Evolutionary conservation across 2,329 filamentous ascomycete genomes (phyloP).

Genomic region (Epichloe uncinata): DNA sequence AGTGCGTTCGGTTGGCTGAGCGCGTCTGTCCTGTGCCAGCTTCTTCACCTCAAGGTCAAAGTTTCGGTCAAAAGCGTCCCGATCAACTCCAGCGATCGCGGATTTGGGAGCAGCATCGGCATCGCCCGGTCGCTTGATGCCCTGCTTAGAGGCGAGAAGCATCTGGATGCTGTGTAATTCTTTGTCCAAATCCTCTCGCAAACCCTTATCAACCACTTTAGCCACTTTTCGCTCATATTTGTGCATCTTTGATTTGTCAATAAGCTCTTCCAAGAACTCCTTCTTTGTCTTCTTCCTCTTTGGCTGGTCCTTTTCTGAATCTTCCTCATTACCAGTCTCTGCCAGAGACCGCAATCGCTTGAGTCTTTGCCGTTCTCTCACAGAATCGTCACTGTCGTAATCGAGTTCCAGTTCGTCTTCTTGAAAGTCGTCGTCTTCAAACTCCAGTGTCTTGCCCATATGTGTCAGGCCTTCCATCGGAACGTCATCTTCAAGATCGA

Average conservation of each 20-base stretch:
- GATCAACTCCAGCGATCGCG: conserved; percentile 41
- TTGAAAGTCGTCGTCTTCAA: conserved; percentile 64
- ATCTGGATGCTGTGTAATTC: conserved; percentile 64
- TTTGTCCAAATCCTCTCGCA: conserved; percentile 73
- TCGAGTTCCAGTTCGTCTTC: conserved; percentile 56
- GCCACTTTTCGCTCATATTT: conserved; percentile 87
- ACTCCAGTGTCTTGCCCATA: conserved; percentile 58
- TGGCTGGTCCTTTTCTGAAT: conserved; percentile 41
- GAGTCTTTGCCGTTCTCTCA: conserved; percentile 38
- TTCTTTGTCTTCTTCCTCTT: conserved; percentile 89
- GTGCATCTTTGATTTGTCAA: conserved; percentile 90
- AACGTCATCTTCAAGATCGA: conserved; percentile 70
- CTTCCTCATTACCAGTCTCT: conserved; percentile 32
- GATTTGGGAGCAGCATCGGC: conserved; percentile 11
- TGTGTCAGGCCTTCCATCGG: conserved; percentile 62
- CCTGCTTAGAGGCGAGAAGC: conserved; percentile 44
- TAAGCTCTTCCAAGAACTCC: conserved; percentile 95
- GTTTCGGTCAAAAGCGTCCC: conserved; percentile 62
- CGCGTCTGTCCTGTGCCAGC: conserved; percentile 71
- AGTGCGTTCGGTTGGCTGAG: conserved; percentile 72
- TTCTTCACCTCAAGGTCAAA: conserved; percentile 78
- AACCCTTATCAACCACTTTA: conserved; percentile 86
- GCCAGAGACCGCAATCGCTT: conserved; percentile 41
- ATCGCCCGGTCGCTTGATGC: conserved; percentile 23
- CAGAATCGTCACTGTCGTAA: conserved; percentile 43